phyloP scores from a whole-genome alignment of 139 green algal genomes.

The Coelastrella sp. region DNA sequence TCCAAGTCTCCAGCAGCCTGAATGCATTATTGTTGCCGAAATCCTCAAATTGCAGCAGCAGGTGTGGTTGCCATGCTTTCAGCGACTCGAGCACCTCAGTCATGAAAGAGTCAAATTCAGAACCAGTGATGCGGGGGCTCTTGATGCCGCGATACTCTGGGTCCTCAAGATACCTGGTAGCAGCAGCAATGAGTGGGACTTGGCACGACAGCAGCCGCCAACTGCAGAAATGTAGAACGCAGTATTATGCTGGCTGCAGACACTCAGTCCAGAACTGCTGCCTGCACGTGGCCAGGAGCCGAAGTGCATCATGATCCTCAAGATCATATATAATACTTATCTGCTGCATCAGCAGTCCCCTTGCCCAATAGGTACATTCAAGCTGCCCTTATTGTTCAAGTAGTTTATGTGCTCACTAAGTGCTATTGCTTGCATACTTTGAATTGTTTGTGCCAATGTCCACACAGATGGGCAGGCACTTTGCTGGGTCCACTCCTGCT shows the following conservation, averaged over 20 bases:
- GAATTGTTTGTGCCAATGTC: conserved; percentile 39
- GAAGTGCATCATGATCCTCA: too few species aligned
- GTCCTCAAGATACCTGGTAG: conserved; percentile 23
- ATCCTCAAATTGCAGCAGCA: conserved; percentile 91
- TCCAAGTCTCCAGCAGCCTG: conserved; percentile 77
- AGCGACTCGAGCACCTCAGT: conserved; percentile 72
- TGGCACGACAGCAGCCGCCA: too few species aligned
- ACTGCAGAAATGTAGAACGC: too few species aligned
- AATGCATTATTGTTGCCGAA: conserved; percentile 62
- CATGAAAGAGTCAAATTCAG: conserved; percentile 73
- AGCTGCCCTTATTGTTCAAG: background rate
- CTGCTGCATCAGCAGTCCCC: too few species aligned
- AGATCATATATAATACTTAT: too few species aligned
- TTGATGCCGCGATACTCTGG: conserved; percentile 39
- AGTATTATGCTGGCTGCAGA: too few species aligned
- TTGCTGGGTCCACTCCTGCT: conserved; percentile 50
- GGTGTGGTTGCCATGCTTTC: conserved; percentile 68
- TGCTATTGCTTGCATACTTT: conserved; percentile 36
- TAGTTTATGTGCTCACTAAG: background rate
- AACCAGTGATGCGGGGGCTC: conserved; percentile 32
- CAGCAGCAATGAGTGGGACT: background rate
- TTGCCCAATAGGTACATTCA: too few species aligned
- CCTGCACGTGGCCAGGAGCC: too few species aligned
- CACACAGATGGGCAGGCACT: conserved; percentile 46
- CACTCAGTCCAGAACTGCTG: too few species aligned